phyloP scores from a whole-genome alignment of 805 yeast species.

The Monosporozyma aquatica region DNA sequence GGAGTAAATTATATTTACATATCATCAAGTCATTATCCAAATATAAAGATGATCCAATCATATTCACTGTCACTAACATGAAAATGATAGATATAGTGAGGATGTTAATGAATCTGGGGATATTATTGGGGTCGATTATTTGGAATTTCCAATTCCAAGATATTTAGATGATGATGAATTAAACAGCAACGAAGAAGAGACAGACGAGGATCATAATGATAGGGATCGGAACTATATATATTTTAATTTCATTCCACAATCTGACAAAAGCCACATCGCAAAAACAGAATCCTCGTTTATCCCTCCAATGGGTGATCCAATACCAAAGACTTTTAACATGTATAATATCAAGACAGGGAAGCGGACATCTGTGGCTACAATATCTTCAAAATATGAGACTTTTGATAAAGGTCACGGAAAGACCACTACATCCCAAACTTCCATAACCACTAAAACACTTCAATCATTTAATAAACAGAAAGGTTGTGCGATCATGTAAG shows the following conservation, averaged over 20 bases:
- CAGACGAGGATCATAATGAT: background rate
- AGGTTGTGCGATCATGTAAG: too few relatives aligned
- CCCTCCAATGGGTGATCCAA: too few relatives aligned
- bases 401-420: too few relatives aligned
- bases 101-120: background rate
- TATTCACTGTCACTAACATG: background rate
- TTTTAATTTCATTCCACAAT: background rate
- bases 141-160: background rate
- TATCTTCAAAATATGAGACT: too few relatives aligned
- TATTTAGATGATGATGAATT: background rate
- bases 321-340: too few relatives aligned
- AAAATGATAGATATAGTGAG: background rate
- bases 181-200: background rate
- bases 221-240: background rate
- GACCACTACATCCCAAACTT: too few relatives aligned
- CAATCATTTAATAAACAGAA: too few relatives aligned
- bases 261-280: too few relatives aligned
- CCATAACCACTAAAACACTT: too few relatives aligned
- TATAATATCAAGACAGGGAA: too few relatives aligned
- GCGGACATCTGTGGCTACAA: too few relatives aligned
- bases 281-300: too few relatives aligned
- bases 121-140: background rate
- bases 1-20: slow-evolving; percentile 63
- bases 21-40: slow-evolving; percentile 59
- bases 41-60: slow-evolving; percentile 33